phyloP scores from a whole-genome alignment of 108 stramenopile genomes.

The Skeletonema menzelii region DNA sequence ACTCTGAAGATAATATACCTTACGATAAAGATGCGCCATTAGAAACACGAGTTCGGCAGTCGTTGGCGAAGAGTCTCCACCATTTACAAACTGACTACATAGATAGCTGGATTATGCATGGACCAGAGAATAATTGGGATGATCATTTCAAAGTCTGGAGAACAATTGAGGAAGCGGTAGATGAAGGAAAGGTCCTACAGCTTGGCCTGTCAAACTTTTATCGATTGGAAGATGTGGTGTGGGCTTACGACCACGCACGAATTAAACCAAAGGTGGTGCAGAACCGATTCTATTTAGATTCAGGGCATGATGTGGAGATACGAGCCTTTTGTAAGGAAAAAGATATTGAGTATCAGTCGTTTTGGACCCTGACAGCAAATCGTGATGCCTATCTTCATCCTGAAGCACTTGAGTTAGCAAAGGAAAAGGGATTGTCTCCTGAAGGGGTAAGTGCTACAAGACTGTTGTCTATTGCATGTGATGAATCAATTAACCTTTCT shows the following conservation, averaged over 20 bases:
- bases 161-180: slow-evolving; percentile 46
- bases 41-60: slow-evolving; percentile 63
- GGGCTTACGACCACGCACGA: slow-evolving; percentile 44
- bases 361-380: slow-evolving; percentile 71
- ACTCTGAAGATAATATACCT: slow-evolving; percentile 61
- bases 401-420: slow-evolving; percentile 32
- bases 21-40: slow-evolving; percentile 69
- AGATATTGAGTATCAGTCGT: slow-evolving; percentile 83
- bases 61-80: slow-evolving; percentile 58
- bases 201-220: slow-evolving; percentile 63
- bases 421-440: slow-evolving; percentile 30
- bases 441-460: slow-evolving; percentile 38
- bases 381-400: slow-evolving; percentile 35
- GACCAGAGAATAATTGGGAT: slow-evolving; percentile 46
- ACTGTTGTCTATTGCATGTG: background rate
- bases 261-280: slow-evolving; percentile 61
- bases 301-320: slow-evolving; percentile 57
- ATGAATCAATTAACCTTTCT: background rate
- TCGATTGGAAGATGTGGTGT: slow-evolving; percentile 46
- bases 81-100: slow-evolving; percentile 85
- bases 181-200: slow-evolving; percentile 42
- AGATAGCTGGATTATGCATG: slow-evolving; percentile 80
- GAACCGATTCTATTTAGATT: slow-evolving; percentile 60
- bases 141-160: slow-evolving; percentile 40
- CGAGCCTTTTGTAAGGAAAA: slow-evolving; percentile 68